Evolutionary conservation across 352 stramenopile genomes (phyloP).

Genomic region (Globisporangium sylvaticum): DNA sequence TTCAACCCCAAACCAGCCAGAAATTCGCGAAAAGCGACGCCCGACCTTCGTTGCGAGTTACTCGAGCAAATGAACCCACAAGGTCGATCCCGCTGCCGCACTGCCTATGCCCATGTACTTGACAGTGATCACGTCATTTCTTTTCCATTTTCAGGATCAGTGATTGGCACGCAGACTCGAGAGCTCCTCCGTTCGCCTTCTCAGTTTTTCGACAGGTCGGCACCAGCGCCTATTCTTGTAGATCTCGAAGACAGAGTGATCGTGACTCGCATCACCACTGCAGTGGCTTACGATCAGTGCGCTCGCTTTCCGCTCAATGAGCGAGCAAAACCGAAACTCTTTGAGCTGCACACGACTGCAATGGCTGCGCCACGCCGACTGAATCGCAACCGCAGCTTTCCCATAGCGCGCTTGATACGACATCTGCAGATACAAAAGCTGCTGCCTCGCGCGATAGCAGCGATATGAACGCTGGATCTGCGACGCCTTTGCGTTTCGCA

Average conservation of each 20-base stretch:
- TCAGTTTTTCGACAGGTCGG: neutral
- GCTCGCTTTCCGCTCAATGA: conserved; percentile 58
- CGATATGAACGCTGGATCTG: conserved; percentile 58
- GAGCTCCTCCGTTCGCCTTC: neutral
- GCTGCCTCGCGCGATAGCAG: conserved; percentile 47
- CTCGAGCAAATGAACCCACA: neutral
- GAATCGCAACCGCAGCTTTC: conserved; percentile 55
- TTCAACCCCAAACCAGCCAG: neutral
- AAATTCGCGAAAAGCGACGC: neutral
- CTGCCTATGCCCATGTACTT: neutral
- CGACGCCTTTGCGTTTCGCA: conserved; percentile 35
- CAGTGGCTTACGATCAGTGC: conserved; percentile 10
- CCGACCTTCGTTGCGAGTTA: neutral
- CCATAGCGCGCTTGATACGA: conserved; percentile 39
- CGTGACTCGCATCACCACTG: neutral
- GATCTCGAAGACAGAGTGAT: neutral
- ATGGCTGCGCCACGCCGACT: conserved; percentile 68
- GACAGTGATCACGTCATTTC: neutral
- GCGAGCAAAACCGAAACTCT: conserved; percentile 65
- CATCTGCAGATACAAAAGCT: conserved; percentile 37
- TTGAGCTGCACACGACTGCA: conserved; percentile 51
- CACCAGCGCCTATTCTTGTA: neutral
- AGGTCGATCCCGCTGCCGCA: neutral
- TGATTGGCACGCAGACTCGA: neutral
- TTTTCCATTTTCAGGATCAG: neutral